phyloP scores from a whole-genome alignment of 441 rosid genomes.

The Rhodomyrtus psidioides region DNA sequence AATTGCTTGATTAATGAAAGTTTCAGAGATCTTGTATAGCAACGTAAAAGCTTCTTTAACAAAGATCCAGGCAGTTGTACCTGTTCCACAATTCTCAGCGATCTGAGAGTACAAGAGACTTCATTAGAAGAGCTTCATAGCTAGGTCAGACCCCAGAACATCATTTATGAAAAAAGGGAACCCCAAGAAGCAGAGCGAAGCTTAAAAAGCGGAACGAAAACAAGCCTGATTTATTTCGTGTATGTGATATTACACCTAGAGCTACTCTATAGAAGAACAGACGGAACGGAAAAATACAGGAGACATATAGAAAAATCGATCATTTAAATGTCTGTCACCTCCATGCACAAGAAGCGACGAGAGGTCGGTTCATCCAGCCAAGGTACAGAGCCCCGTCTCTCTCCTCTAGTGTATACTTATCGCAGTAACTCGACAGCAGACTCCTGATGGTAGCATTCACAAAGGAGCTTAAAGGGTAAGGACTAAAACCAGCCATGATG shows the following conservation, averaged over 20 bases:
- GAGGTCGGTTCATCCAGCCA: slow-evolving; percentile 79
- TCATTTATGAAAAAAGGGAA: not conserved
- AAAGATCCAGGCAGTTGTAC: not conserved
- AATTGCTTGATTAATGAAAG: not conserved
- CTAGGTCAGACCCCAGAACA: not conserved
- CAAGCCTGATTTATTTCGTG: not conserved
- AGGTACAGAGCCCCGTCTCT: slow-evolving; percentile 69
- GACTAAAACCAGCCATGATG: slow-evolving; percentile 79
- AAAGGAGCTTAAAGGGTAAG: slow-evolving; percentile 51
- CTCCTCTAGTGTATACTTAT: slow-evolving; percentile 67
- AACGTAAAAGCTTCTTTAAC: not conserved
- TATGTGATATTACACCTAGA: not conserved
- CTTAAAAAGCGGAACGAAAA: not conserved
- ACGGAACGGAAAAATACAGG: not conserved
- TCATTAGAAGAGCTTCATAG: not conserved
- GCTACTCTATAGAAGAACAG: not conserved
- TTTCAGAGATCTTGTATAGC: not conserved
- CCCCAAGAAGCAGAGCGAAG: not conserved
- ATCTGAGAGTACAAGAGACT: not conserved
- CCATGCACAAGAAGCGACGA: slow-evolving; percentile 83
- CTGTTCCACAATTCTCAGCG: not conserved
- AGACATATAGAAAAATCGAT: not conserved
- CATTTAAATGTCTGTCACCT: slow-evolving; percentile 18
- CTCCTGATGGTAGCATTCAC: slow-evolving; percentile 71
- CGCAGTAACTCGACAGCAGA: slow-evolving; percentile 53